phyloP scores from a whole-genome alignment of 495 filamentous ascomycete species.

The Aspergillus cristatus region DNA sequence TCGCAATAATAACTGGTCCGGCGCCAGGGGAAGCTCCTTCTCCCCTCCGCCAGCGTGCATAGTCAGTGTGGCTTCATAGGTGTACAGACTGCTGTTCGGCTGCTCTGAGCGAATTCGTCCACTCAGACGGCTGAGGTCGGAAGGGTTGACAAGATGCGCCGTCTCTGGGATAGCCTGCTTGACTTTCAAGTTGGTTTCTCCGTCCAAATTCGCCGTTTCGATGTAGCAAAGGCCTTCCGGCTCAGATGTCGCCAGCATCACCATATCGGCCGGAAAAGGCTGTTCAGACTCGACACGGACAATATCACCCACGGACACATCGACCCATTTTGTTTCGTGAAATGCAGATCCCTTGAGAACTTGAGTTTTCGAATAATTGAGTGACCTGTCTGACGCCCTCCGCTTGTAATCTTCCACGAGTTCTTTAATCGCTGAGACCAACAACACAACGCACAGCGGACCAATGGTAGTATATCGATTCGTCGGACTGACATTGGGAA shows the following conservation, averaged over 20 bases:
- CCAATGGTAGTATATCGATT: slow-evolving; percentile 95
- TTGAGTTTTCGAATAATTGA: slow-evolving; percentile 82
- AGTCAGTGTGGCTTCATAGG: slow-evolving; percentile 93
- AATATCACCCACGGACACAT: slow-evolving; percentile 88
- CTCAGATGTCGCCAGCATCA: slow-evolving; percentile 87
- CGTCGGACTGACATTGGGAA: slow-evolving; percentile 88
- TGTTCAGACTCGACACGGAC: slow-evolving; percentile 92
- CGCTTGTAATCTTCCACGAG: slow-evolving; percentile 89
- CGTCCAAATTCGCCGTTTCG: slow-evolving; percentile 96
- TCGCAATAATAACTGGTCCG: slow-evolving; percentile 79
- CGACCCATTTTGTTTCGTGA: slow-evolving; percentile 82
- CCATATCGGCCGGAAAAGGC: slow-evolving; percentile 90
- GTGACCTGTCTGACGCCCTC: slow-evolving; percentile 72
- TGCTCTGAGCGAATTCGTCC: slow-evolving; percentile 90
- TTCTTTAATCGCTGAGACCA: slow-evolving; percentile 93
- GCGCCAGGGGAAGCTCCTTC: slow-evolving; percentile 77
- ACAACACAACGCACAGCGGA: slow-evolving; percentile 76
- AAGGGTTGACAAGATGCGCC: slow-evolving; percentile 72
- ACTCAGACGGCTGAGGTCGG: slow-evolving; percentile 75
- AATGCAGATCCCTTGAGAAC: slow-evolving; percentile 81
- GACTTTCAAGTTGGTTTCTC: slow-evolving; percentile 98
- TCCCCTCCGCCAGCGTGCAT: slow-evolving; percentile 90
- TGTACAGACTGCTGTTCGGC: slow-evolving; percentile 97
- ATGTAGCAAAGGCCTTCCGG: slow-evolving; percentile 98
- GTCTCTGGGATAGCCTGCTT: slow-evolving; percentile 98